Evolutionary conservation across 495 filamentous ascomycete species (phyloP), one percentile per base, ranked within the genome.

Genomic region (Collariella sp.): DNA sequence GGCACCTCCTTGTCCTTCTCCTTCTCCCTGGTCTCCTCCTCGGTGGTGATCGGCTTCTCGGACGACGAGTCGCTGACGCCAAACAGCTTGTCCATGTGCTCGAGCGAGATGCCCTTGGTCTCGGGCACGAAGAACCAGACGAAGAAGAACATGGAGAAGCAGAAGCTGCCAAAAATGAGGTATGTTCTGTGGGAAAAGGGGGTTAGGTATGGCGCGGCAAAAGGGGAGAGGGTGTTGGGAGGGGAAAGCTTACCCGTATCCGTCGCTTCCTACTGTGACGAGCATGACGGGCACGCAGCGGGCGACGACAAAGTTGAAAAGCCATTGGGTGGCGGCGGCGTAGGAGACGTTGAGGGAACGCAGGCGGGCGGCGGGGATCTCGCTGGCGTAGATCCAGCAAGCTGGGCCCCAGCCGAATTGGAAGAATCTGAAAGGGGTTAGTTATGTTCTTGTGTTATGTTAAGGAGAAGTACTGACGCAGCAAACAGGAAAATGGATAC

Each of bases 401-500:
- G 83, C 81, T 0, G 86, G 86, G 0, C 86, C 86, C 85, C 85
- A 89, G 38, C 85, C 83, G 63, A 88, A 86, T 51, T 87, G 84
- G 74, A 87, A 87, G 73, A 85, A 85, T 2, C 67, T 69, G 46
- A 16, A 33, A 2, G 36, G 13, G 1, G n/a, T 42, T 15, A 18
- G 24, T 20, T 29, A 6, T 34, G 15, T 2, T 43, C 23, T 5
- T 41, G 20, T 7, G 5, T 2, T 13, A 26, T 5, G 16, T n/a
- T 12, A 23, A 3, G n/a, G 13, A 33, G 16, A 16, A 9, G 26
- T 2, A 59, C 65, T 52, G 57, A 68, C 65, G 79, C 80, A 12
- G 84, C 85, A 59, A 88, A 88, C 41, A 88, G 68, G 66, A 84
- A 89, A 52, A 89, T 83, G 66, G 78, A 85, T 29, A 85, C 79